Conservation (phyloP, 73 alveolate species). For the Paramecium pentaurelia region DNA sequence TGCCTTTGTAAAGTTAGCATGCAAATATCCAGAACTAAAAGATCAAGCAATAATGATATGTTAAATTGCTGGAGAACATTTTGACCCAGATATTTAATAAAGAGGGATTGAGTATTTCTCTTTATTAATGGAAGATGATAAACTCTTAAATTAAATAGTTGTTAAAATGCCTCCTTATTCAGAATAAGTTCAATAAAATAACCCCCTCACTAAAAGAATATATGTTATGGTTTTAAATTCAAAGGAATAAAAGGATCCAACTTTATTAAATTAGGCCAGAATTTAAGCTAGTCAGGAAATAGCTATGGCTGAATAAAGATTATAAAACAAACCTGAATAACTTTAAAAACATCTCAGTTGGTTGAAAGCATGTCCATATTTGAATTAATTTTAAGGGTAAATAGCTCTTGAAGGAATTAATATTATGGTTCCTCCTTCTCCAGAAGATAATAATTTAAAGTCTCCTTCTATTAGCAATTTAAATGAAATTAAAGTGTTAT, state of each 20-base stretch:
- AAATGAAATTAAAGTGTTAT: slow-evolving; percentile 13
- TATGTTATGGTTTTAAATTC: neutral
- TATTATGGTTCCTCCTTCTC: slow-evolving; percentile 13
- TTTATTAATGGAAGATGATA: slow-evolving; percentile 76
- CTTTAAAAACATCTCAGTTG: neutral
- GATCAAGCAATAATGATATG: slow-evolving; percentile 78
- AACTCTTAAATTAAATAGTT: slow-evolving; percentile 76
- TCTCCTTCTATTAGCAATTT: slow-evolving; percentile 25
- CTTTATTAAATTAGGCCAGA: slow-evolving; percentile 24
- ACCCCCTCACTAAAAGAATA: slow-evolving; percentile 71
- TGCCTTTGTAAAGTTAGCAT: slow-evolving; percentile 86
- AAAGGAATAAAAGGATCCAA: slow-evolving; percentile 55
- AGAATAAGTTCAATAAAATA: slow-evolving; percentile 68
- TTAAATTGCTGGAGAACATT: slow-evolving; percentile 86
- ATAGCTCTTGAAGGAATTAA: slow-evolving; percentile 30
- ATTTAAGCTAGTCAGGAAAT: slow-evolving; percentile 45
- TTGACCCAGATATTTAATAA: slow-evolving; percentile 97
- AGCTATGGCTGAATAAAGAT: neutral
- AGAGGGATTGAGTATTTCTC: slow-evolving; percentile 93
- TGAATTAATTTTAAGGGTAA: slow-evolving; percentile 39
- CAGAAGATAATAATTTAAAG: slow-evolving; percentile 25
- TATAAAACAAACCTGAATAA: neutral
- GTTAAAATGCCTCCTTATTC: slow-evolving; percentile 91
- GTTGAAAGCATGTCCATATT: slow-evolving; percentile 40
- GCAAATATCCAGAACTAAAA: slow-evolving; percentile 74